These are phyloP conservation scores for Sodiomyces alkalinus DNA, from an alignment of 2,329 filamentous ascomycete genomes.

Conservation along the genomic window DNA sequence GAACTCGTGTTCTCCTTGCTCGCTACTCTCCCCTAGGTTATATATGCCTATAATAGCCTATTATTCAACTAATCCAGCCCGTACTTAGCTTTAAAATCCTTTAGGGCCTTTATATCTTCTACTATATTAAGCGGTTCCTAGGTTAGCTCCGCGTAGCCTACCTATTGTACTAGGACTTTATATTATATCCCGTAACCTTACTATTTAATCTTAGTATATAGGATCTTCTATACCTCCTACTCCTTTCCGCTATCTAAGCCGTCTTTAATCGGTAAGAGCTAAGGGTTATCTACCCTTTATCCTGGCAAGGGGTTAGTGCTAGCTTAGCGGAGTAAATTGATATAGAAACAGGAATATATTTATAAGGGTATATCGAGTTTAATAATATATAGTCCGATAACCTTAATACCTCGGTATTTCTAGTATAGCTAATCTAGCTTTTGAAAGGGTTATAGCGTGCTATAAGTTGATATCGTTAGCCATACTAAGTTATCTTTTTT, in stretches of 20 bases:
- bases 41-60: too few relatives aligned
- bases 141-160: neutral
- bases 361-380: neutral
- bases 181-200: neutral
- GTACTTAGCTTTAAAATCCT: too few relatives aligned
- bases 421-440: constrained; percentile 2
- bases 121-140: neutral
- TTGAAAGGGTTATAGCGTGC: neutral
- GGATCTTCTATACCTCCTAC: neutral
- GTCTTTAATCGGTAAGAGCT: neutral
- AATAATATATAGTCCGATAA: neutral
- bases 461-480: neutral
- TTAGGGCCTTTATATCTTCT: neutral
- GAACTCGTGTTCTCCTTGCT: too few relatives aligned
- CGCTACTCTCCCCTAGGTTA: too few relatives aligned
- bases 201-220: neutral
- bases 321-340: neutral
- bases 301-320: neutral
- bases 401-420: constrained; percentile 1
- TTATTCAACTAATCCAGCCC: too few relatives aligned
- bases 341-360: neutral
- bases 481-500: neutral
- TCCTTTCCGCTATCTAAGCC: neutral
- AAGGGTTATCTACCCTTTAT: neutral
- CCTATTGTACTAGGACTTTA: neutral